phyloP scores from a whole-genome alignment of 1,139 yeast genomes.

The Dujonia santamariae region DNA sequence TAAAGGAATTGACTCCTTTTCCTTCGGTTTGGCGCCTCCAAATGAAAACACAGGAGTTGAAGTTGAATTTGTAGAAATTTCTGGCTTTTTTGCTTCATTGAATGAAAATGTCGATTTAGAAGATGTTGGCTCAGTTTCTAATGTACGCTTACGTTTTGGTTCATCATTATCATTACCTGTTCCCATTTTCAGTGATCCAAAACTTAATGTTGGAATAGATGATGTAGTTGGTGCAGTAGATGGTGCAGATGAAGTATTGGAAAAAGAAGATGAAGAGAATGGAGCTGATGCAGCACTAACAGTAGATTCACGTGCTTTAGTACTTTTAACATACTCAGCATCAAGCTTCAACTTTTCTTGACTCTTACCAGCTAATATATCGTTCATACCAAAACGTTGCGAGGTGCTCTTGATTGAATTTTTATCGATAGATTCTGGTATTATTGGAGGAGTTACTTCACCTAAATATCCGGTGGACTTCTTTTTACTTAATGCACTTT shows the following conservation, averaged over 20 bases:
- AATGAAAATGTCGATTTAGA: not conserved
- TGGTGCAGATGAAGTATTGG: not conserved
- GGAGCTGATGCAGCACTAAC: not conserved
- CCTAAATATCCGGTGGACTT: conserved; percentile 30
- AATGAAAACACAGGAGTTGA: too few relatives aligned
- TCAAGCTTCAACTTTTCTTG: conserved; percentile 3
- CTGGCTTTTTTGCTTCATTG: too few relatives aligned
- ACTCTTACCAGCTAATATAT: conserved; percentile 3
- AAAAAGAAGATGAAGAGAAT: not conserved
- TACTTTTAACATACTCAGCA: conserved; percentile 2
- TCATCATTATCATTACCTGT: not conserved
- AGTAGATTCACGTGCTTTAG: conserved; percentile 1
- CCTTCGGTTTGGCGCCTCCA: too few relatives aligned
- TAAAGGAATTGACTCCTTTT: too few relatives aligned
- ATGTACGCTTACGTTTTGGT: not conserved
- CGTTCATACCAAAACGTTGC: conserved; percentile 6
- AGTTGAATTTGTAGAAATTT: too few relatives aligned
- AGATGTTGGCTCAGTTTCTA: not conserved
- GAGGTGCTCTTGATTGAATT: not conserved
- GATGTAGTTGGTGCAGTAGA: not conserved
- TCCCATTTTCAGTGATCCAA: too few relatives aligned
- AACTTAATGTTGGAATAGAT: conserved; percentile 1
- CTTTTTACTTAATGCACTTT: conserved; percentile 2
- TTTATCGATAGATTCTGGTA: not conserved
- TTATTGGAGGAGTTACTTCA: conserved; percentile 24